Base-by-base conservation (phyloP, 306 rosid genomes). In the Neltuma alba region DNA sequence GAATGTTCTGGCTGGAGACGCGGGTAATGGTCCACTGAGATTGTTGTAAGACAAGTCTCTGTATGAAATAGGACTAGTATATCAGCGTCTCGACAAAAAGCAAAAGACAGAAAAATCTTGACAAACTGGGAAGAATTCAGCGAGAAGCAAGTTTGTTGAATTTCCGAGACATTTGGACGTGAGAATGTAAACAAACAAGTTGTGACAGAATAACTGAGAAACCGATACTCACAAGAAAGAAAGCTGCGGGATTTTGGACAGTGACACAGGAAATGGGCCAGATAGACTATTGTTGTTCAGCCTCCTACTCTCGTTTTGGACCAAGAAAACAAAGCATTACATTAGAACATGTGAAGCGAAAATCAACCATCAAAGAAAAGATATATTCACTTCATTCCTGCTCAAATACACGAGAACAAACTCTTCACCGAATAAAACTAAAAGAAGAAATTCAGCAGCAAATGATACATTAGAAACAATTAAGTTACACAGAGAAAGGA, bases 181-280 rank as follows among this genome's bases (percentile, higher is more conserved):
- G n/a, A n/a, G n/a, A n/a, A n/a, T n/a, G n/a, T n/a, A n/a, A n/a
- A n/a, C n/a, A n/a, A n/a, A n/a, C n/a, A n/a, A n/a, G n/a, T n/a
- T n/a, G n/a, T n/a, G n/a, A n/a, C n/a, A n/a, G n/a, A n/a, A n/a
- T n/a, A n/a, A n/a, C n/a, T n/a, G 76, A 76, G 33, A n/a, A n/a
- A n/a, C n/a, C n/a, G 27, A 92, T 77, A 91, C 99, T 94, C 91
- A 94, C 99, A 94, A 91, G 97, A 94, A 94, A 90, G 97, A 83
- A 91, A 94, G 99, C 83, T 84, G 91, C 30, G 93, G 83, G 52
- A 86, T 88, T 84, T 91, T 94, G 72, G 91, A 86, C 68, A 92
- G 75, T 47, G 93, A 88, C 68, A 78, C 87, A 5, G 97, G 99
- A 87, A 94, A 92, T 38, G 91, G 79, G 79, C 99, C 99, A 79